Conservation (phyloP, 208 protist species). For the Strigomonas culicis region DNA sequence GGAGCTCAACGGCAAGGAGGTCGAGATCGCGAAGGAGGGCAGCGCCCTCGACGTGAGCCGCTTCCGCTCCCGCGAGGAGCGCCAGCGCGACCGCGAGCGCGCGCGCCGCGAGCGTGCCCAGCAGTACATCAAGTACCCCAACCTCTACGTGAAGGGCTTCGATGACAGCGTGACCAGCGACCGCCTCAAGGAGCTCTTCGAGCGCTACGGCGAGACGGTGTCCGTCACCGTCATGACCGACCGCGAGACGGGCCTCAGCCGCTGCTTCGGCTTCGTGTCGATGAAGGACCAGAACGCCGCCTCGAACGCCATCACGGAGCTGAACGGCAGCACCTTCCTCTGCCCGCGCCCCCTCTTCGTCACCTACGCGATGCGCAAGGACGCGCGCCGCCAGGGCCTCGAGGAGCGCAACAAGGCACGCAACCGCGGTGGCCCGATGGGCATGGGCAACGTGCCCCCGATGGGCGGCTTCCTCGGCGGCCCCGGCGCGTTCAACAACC, state of each 20-base stretch:
- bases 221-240: slow-evolving; percentile 96
- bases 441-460: slow-evolving; percentile 50
- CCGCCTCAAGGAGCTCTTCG: slow-evolving; percentile 94
- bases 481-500: slow-evolving; percentile 57
- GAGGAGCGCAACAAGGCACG: slow-evolving; percentile 88
- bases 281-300: slow-evolving; percentile 96
- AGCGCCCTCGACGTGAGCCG: slow-evolving; percentile 93
- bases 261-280: slow-evolving; percentile 98
- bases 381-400: slow-evolving; percentile 93
- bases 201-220: slow-evolving; percentile 95
- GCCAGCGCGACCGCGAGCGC: slow-evolving; percentile 82
- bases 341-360: slow-evolving; percentile 97
- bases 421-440: slow-evolving; percentile 69
- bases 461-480: slow-evolving; percentile 41
- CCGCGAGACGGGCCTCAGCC: slow-evolving; percentile 85
- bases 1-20: slow-evolving; percentile 82
- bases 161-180: slow-evolving; percentile 96
- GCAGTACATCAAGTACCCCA: slow-evolving; percentile 93
- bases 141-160: slow-evolving; percentile 99
- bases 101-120: slow-evolving; percentile 89
- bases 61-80: slow-evolving; percentile 96
- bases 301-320: slow-evolving; percentile 93
- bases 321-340: slow-evolving; percentile 95
- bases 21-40: slow-evolving; percentile 76
- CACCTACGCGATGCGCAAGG: slow-evolving; percentile 96